A percentile compares a stretch with the other conserved stretches of the same genome.
These are phyloP conservation scores for Phaffia rhodozyma DNA, from an alignment of 1,284 basidiomycete species.

Conservation along the genomic window DNA sequence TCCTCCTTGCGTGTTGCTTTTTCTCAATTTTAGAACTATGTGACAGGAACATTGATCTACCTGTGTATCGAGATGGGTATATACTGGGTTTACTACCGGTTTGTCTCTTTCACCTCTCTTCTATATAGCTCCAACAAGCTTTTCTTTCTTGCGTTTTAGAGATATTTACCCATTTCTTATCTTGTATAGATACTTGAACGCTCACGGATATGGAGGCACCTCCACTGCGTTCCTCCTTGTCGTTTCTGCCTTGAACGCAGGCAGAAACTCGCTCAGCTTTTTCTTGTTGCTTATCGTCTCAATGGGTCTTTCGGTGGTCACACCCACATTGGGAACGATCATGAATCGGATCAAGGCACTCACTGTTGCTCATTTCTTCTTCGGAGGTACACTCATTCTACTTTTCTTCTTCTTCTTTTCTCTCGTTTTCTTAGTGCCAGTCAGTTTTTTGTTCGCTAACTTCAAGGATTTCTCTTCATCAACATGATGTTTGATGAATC, in stretches of 20 bases:
- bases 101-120: not conserved
- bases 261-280: slow-evolving; percentile 83
- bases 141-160: not conserved
- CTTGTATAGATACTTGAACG: slow-evolving; percentile 82
- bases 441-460: not conserved
- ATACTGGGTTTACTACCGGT: slow-evolving; percentile 44
- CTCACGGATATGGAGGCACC: slow-evolving; percentile 61
- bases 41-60: slow-evolving; percentile 80
- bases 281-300: slow-evolving; percentile 89
- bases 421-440: slow-evolving; percentile 1
- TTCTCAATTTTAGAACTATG: slow-evolving; percentile 73
- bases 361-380: slow-evolving; percentile 62
- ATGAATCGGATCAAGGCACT: slow-evolving; percentile 34
- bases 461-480: no score
- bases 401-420: slow-evolving; percentile 3
- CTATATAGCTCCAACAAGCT: not conserved
- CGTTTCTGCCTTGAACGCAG: slow-evolving; percentile 83
- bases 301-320: slow-evolving; percentile 66
- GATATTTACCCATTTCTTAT: slow-evolving; percentile 35
- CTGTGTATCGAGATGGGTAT: slow-evolving; percentile 89
- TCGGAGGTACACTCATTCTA: slow-evolving; percentile 54
- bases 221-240: slow-evolving; percentile 76
- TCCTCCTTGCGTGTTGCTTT: not conserved
- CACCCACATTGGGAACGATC: slow-evolving; percentile 32
- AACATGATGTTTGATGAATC: not conserved